Percentiles rank a stretch among this genome's conserved stretches.
Evolutionary conservation across 2,329 filamentous ascomycete genomes (phyloP).

Genomic region (Pseudofabraea citricarpa): DNA sequence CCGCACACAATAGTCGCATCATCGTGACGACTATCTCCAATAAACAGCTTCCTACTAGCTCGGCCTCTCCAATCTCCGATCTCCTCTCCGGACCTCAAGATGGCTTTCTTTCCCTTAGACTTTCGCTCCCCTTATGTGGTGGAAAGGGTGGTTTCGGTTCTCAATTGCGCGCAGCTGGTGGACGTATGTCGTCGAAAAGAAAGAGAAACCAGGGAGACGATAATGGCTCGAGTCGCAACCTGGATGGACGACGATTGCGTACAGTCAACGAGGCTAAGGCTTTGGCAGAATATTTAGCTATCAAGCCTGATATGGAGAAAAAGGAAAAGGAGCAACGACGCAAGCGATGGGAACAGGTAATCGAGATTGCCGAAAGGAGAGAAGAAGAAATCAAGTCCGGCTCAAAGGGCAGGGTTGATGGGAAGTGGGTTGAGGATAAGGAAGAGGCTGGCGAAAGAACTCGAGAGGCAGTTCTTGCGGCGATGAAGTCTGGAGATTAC

Average conservation of each 20-base stretch:
- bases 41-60: slow-evolving; percentile 56
- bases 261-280: slow-evolving; percentile 95
- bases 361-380: slow-evolving; percentile 76
- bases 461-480: slow-evolving; percentile 66
- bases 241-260: slow-evolving; percentile 83
- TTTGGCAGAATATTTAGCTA: slow-evolving; percentile 87
- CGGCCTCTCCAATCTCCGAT: slow-evolving; percentile 50
- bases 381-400: slow-evolving; percentile 80
- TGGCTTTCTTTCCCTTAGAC: slow-evolving; percentile 76
- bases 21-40: slow-evolving; percentile 81
- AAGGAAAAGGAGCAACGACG: slow-evolving; percentile 85
- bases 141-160: slow-evolving; percentile 98
- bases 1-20: slow-evolving; percentile 52
- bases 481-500: slow-evolving; percentile 60
- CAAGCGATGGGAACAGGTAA: slow-evolving; percentile 82
- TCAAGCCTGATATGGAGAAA: slow-evolving; percentile 96
- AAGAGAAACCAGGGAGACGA: slow-evolving; percentile 80
- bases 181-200: slow-evolving; percentile 90
- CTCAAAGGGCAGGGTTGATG: slow-evolving; percentile 67
- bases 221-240: slow-evolving; percentile 86
- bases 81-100: slow-evolving; percentile 54
- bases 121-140: slow-evolving; percentile 75
- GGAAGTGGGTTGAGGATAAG: slow-evolving; percentile 92
- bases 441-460: slow-evolving; percentile 85
- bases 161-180: slow-evolving; percentile 91